Conservation (phyloP, 2,329 filamentous ascomycete genomes). For the Hymenoscyphus fructigenus region DNA sequence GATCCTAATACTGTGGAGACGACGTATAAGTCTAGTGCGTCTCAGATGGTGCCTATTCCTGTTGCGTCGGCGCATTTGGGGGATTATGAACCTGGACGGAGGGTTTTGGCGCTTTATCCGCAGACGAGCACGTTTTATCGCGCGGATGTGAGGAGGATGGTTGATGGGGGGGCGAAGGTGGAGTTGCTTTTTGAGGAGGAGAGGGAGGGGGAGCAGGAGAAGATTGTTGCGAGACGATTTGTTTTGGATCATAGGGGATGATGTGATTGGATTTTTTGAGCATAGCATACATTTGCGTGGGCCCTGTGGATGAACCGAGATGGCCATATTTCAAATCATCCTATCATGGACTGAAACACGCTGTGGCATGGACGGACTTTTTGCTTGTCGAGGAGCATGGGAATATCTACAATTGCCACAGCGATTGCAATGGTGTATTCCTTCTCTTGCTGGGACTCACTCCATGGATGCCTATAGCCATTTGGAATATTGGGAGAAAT, state of each 20-base stretch:
- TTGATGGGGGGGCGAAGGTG: slow-evolving; percentile 50
- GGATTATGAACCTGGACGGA: slow-evolving; percentile 63
- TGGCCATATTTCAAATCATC: not conserved
- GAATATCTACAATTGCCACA: too few species aligned
- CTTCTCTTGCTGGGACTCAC: too few species aligned
- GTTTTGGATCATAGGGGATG: slow-evolving; percentile 65
- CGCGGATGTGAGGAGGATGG: slow-evolving; percentile 73
- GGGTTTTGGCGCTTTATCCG: slow-evolving; percentile 76
- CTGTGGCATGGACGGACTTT: too few species aligned
- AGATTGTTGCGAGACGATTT: slow-evolving; percentile 72
- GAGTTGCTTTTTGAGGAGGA: slow-evolving; percentile 78
- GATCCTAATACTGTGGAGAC: slow-evolving; percentile 57
- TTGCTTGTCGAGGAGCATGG: too few species aligned
- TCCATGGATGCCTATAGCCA: too few species aligned
- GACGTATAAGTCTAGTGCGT: slow-evolving; percentile 67
- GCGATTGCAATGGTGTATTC: too few species aligned
- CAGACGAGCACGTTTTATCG: slow-evolving; percentile 85
- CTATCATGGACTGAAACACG: too few species aligned
- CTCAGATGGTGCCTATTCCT: slow-evolving; percentile 76
- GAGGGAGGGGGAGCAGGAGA: slow-evolving; percentile 65
- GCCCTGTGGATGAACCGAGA: not conserved
- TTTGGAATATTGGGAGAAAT: too few species aligned
- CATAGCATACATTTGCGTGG: not conserved
- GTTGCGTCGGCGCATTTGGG: slow-evolving; percentile 58
- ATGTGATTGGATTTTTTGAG: not conserved